These are phyloP conservation scores for Aspergillus arachidicola DNA, from an alignment of 2,329 filamentous ascomycete genomes.

Conservation along the genomic window DNA sequence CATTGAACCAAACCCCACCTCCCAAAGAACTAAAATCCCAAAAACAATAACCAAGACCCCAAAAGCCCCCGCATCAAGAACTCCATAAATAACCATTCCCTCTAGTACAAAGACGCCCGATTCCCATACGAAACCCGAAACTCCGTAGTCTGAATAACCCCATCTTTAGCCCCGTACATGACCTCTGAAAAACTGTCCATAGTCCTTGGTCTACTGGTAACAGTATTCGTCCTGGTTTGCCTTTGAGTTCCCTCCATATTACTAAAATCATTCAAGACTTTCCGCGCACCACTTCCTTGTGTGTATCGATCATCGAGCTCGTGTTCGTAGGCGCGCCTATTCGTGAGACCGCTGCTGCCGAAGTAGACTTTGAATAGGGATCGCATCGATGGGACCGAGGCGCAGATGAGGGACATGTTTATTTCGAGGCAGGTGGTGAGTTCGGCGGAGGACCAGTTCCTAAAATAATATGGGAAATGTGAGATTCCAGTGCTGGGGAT, in stretches of 20 bases:
- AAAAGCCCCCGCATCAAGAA: background rate
- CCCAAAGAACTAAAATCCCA: background rate
- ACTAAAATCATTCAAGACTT: background rate
- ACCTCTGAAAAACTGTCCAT: background rate
- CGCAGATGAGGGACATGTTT: background rate
- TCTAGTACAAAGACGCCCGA: background rate
- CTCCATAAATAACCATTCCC: background rate
- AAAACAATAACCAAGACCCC: background rate
- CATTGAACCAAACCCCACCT: background rate
- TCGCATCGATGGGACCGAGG: background rate
- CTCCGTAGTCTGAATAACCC: background rate
- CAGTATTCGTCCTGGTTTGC: background rate
- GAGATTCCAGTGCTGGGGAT: background rate
- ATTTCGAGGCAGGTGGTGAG: background rate
- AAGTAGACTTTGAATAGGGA: background rate
- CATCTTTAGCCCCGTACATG: background rate
- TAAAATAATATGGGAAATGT: background rate
- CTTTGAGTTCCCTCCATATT: background rate
- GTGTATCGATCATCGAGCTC: background rate
- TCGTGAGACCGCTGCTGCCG: background rate
- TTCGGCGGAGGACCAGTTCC: background rate
- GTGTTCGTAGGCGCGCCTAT: background rate
- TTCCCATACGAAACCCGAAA: background rate
- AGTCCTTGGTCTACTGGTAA: background rate
- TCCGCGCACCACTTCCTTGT: background rate